These are phyloP conservation scores for Diaporthe caulivora DNA, from an alignment of 2,329 filamentous ascomycete species.

Conservation along the genomic window DNA sequence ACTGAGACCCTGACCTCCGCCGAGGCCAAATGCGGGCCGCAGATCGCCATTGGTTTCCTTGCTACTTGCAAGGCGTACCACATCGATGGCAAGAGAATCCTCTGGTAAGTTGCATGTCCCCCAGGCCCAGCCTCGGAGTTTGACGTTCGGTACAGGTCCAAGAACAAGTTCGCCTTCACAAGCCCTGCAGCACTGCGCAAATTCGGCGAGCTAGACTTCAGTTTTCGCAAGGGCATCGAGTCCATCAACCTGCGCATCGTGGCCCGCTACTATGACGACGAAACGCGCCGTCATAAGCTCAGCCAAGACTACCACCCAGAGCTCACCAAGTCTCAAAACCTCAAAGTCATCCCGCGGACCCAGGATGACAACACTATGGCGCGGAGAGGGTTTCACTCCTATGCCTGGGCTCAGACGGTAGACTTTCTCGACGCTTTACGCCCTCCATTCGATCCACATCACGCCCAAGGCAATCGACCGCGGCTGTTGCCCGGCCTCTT, in stretches of 20 bases:
- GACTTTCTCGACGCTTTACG: slow-evolving; percentile 65
- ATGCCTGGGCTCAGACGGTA: slow-evolving; percentile 65
- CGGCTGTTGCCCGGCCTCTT: slow-evolving; percentile 61
- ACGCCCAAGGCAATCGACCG: slow-evolving; percentile 50
- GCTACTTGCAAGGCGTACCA: slow-evolving; percentile 63
- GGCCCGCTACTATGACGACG: slow-evolving; percentile 68
- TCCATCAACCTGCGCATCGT: slow-evolving; percentile 65
- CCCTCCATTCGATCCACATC: slow-evolving; percentile 61
- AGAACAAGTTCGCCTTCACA: slow-evolving; percentile 68
- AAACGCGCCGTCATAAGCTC: slow-evolving; percentile 56
- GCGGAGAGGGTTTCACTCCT: slow-evolving; percentile 66
- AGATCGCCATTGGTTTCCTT: slow-evolving; percentile 66
- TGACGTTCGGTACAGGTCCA: slow-evolving; percentile 44
- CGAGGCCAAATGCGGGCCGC: slow-evolving; percentile 59
- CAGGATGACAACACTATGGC: slow-evolving; percentile 58
- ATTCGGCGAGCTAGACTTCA: slow-evolving; percentile 59
- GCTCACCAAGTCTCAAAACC: slow-evolving; percentile 55
- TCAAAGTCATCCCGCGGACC: slow-evolving; percentile 57
- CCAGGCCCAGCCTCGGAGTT: background rate
- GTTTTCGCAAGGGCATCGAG: slow-evolving; percentile 58
- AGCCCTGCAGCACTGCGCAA: slow-evolving; percentile 61
- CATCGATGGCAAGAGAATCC: slow-evolving; percentile 60
- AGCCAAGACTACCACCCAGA: slow-evolving; percentile 57
- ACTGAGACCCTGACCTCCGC: slow-evolving; percentile 57
- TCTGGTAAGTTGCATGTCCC: slow-evolving; percentile 53